Percentiles rank a stretch among this genome's conserved stretches.
These are phyloP conservation scores for Verticillium albo-atrum DNA, from an alignment of 2,329 filamentous ascomycete genomes.

Conservation along the genomic window DNA sequence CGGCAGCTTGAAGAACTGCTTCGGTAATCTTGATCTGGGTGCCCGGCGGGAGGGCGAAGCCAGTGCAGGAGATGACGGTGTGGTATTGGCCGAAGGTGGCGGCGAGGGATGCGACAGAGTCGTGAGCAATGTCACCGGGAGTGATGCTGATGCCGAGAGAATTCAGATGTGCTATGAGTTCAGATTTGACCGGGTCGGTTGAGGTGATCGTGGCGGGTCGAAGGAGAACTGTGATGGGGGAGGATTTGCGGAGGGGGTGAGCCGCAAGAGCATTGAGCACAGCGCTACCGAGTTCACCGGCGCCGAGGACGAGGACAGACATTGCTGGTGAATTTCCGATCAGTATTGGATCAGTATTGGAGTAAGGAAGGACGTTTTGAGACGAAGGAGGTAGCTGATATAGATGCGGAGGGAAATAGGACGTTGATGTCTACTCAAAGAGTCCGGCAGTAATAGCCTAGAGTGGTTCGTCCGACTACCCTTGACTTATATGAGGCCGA, in stretches of 20 bases:
- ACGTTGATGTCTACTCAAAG: no score
- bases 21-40: conserved; percentile 53
- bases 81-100: conserved; percentile 40
- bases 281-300: conserved; percentile 60
- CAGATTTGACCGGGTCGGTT: conserved; percentile 28
- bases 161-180: conserved; percentile 24
- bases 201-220: conserved; percentile 41
- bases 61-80: conserved; percentile 56
- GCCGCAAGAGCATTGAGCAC: conserved; percentile 46
- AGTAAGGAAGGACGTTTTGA: no score
- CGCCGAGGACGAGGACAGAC: conserved; percentile 56
- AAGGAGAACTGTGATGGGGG: conserved; percentile 47
- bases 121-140: conserved; percentile 37
- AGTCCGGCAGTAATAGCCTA: no score
- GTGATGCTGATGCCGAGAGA: conserved; percentile 34
- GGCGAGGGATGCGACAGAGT: conserved; percentile 31
- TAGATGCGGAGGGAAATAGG: no score
- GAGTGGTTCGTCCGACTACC: no score
- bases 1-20: conserved; percentile 47
- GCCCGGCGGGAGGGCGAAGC: conserved; percentile 51
- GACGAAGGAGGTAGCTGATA: no score
- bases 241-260: conserved; percentile 35
- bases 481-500: no score
- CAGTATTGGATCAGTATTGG: no score
- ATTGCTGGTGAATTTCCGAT: conserved; percentile 2